Conservation (phyloP, 1,284 basidiomycete species). For the Ceratobasidium papillatum region DNA sequence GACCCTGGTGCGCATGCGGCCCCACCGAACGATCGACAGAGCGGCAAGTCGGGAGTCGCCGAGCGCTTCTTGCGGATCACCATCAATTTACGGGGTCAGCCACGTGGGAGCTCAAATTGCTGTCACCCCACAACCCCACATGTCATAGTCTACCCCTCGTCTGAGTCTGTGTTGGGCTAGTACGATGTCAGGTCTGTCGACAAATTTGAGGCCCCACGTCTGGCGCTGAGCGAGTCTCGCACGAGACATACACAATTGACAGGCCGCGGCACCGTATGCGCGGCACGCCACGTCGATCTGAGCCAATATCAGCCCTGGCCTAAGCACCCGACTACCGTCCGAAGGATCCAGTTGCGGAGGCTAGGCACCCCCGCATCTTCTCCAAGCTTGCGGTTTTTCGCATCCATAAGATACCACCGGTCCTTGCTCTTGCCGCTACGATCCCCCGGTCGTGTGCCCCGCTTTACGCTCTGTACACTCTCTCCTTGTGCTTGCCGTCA, state of each 20-base stretch:
- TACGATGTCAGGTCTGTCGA: not conserved
- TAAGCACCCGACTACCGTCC: conserved; percentile 10
- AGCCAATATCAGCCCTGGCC: not conserved
- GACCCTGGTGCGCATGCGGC: not conserved
- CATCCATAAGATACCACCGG: not conserved
- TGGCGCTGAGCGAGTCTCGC: not conserved
- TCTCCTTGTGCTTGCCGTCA: not conserved
- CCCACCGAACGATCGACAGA: not conserved
- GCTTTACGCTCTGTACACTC: not conserved
- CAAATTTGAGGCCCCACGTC: not conserved
- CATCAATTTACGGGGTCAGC: not conserved
- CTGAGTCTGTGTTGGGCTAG: not conserved
- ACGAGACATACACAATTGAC: not conserved
- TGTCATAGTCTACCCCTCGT: not conserved
- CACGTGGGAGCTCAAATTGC: not conserved
- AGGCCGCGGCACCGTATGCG: not conserved
- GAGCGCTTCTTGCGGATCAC: not conserved
- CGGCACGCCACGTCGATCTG: conserved; percentile 11
- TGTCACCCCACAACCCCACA: not conserved
- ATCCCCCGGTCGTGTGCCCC: not conserved
- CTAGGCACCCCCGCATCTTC: conserved; percentile 9
- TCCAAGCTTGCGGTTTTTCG: not conserved
- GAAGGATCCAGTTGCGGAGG: conserved; percentile 8
- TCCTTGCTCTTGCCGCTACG: not conserved
- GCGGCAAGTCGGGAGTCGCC: not conserved